Evolutionary conservation across 2,329 filamentous ascomycete species (phyloP).

Genomic region (Sporothrix inflata): DNA sequence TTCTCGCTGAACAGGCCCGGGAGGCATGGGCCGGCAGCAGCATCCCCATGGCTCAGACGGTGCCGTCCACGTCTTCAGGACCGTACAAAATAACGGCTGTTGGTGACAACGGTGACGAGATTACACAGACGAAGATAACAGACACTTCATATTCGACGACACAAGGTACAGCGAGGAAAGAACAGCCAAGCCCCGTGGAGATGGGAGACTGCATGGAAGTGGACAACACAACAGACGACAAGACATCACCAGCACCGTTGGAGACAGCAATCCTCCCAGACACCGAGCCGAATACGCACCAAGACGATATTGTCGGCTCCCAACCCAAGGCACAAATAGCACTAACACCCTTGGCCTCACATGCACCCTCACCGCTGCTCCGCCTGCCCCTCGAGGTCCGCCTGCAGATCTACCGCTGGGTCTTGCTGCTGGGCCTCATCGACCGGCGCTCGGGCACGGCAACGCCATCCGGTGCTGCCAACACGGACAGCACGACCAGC

Average conservation of each 20-base stretch:
- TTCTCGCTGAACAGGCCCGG: neutral
- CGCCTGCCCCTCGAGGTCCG: constrained; percentile 51
- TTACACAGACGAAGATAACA: neutral
- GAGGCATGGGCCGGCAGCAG: neutral
- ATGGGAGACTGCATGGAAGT: too few species aligned
- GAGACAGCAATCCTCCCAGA: neutral
- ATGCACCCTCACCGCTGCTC: constrained; percentile 37
- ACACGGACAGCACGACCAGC: neutral
- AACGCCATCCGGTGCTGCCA: neutral
- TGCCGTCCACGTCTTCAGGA: neutral
- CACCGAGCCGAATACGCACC: neutral
- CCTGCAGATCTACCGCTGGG: constrained; percentile 51
- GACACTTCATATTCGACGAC: neutral
- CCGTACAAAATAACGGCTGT: neutral
- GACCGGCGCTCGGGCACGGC: constrained; percentile 34
- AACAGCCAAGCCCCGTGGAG: too few species aligned
- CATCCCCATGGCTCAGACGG: constrained; percentile 1
- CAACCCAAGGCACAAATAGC: neutral
- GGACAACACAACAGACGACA: neutral
- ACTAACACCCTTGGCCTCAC: neutral
- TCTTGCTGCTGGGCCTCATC: constrained; percentile 39
- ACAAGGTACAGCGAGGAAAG: too few species aligned
- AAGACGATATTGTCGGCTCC: neutral
- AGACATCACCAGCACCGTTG: neutral
- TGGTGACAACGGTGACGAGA: neutral